A percentile compares a stretch with the other conserved stretches of the same genome.
phyloP scores from a whole-genome alignment of 495 filamentous ascomycete species.

The Penicillium crystallinum region DNA sequence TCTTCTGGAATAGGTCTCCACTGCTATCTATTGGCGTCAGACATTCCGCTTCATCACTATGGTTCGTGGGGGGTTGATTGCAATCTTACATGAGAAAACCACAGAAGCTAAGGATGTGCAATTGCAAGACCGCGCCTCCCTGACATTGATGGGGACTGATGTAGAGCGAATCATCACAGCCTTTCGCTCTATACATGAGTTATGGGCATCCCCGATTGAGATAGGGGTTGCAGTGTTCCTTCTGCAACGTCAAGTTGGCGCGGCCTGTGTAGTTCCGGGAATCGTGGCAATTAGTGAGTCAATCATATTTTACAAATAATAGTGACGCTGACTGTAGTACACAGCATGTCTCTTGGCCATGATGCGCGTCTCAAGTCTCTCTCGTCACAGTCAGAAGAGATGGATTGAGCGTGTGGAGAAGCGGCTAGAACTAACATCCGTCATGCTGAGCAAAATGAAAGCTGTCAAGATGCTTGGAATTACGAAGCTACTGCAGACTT shows the following conservation, averaged over 20 bases:
- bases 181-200: not conserved
- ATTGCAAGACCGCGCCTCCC: not conserved
- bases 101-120: not conserved
- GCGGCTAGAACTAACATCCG: not conserved
- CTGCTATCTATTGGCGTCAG: not conserved
- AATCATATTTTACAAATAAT: not conserved
- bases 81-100: not conserved
- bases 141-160: not conserved
- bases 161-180: not conserved
- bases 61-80: not conserved
- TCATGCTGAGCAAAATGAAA: constrained; percentile 1
- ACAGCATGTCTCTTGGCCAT: not conserved
- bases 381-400: not conserved
- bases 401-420: constrained; percentile 2
- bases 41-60: not conserved
- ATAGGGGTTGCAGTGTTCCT: not conserved
- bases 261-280: not conserved
- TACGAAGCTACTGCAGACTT: not conserved
- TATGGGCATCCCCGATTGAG: not conserved
- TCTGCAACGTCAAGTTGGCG: not conserved
- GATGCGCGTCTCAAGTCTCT: not conserved
- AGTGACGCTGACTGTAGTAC: too few relatives aligned
- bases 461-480: constrained; percentile 8
- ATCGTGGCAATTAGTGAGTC: not conserved
- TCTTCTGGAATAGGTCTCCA: not conserved